Evolutionary conservation across 75 land plant species (phyloP), one percentile per base, ranked within the genome.

Genomic region (Ceratopteris richardii): DNA sequence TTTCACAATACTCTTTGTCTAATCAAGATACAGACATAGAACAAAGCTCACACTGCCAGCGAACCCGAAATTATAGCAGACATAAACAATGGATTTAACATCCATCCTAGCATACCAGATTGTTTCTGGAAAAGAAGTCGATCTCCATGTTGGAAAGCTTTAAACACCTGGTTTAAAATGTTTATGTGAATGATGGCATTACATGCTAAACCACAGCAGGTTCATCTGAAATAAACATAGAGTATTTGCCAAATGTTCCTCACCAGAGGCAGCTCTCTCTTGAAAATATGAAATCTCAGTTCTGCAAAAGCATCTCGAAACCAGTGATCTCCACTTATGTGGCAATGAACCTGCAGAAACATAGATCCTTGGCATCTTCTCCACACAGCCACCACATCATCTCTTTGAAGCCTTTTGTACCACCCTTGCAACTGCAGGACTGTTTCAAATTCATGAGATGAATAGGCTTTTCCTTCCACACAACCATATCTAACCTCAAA

Each of bases 371-470:
- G 54, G 23, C 58, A 58, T 44, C 50, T 46, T 25, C 30, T 56
- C 67, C 78, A 60, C 58, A 64, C 52, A 16, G 70, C 70, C 9
- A 67, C 53, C 10, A 70, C 57, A 66, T 54, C 56, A 54, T 57
- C 76, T 62, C 62, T 37, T 37, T 70, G 64, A 42, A 67, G 46
- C 73, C 80, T 87, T 67, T 62, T 77, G 44, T 84, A 84, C 97
- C 97, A 88, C 14, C 89, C 87, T 37, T 43, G 69, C 56, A 88
- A 67, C 97, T 91, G 78, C 65, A 66, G 31, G 3, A 20, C 48
- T 46, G 48, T 14, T 17, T n/a, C 21, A 17, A 46, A 46, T 20
- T 14, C n/a, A 46, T 46, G 48, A 46, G 48, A 20, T 3, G 21
- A 46, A n/a, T n/a, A 14, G 48, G 21, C 9, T 4, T 33, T 3